Evolutionary conservation across 768 basidiomycete genomes (phyloP), one percentile per base, ranked within the genome.

Genomic region (Mycena epipterygia): DNA sequence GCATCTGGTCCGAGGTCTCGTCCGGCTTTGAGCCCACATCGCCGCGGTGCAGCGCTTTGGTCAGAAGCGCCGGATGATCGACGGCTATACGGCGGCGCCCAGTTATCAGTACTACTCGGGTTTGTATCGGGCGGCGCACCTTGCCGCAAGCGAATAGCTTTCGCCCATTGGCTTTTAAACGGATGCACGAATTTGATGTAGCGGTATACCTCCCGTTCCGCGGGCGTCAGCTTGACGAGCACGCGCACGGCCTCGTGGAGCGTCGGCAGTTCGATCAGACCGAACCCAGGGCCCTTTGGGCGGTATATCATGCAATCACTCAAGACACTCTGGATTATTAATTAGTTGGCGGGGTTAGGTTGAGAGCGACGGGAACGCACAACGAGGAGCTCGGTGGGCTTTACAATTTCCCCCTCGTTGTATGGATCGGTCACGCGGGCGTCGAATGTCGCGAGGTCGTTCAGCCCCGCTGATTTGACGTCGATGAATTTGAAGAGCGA

Each of bases 1-100:
- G 65, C 65, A 67, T 67, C 65, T 58, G 56, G 49, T 67, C 65
- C 35, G 65, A 67, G 4, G 65, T 67, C 25, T 67, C 55, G 27
- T 67, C 65, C 3, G 56, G 65, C 29, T 67, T 67, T 23, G 65
- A 46, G 27, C 65, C 65, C 39, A 67, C 32, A 42, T 67, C 65
- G 13, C 65, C 65, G 27, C 48, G 44, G 35, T 67, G 65, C 13
- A 67, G 56, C 21, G 65, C 65, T 23, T 49, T 67, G 19, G 44
- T 67, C 25, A 67, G 57, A 16, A 67, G 65, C 19, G 48, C 56
- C 19, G 65, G 65, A 33, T 67, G 65, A 33, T 67, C 65, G 37
- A 48, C 65, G 49, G 65, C 65, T 67, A 33, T 8, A 56, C n/a
- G 16, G 42, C 32, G 32, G 16, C 35, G n/a, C 42, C 35, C 19